Base-by-base conservation (phyloP, 2,329 filamentous ascomycete species). In the Chaetomiaceae sp. region DNA sequence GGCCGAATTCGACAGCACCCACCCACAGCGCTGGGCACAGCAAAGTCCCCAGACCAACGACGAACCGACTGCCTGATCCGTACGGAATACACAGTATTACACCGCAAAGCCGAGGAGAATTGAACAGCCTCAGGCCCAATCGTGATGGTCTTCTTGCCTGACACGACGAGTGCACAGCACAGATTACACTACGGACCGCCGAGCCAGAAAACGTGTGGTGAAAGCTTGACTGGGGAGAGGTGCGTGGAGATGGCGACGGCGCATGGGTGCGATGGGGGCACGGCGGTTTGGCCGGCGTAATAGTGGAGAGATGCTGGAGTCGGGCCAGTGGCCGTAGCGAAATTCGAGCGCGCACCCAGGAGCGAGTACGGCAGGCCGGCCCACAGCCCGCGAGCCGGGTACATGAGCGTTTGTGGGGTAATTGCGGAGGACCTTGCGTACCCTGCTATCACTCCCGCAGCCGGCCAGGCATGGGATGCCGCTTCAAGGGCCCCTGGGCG, bases 201-300 rank as follows among this genome's bases (percentile, higher is more conserved):
- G 27, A 21, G 17, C 30, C 27, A 45, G 45, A 43, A 45, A 48
- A 42, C 33, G 45, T 53, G 55, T 52, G 52, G 54, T 51, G 55
- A 50, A 46, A 48, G 50, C 51, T 50, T 21, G n/a, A 10, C 19
- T 37, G 30, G 30, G 30, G 30, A 27, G 21, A 27, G 19, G 9
- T 33, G 7, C 12, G n/a, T 27, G 6, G 12, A 27, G 30, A 33
- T 33, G 39, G 39, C 16, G 39, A 42, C 23, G 38, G 16, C 12
- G 14, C 23, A 25, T 47, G 30, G 30, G 14, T 33, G 30, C 10
- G 30, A 33, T 44, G 66, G 68, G 63, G 61, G 67, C 65, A 69
- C 76, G 76, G 76, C 75, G 73, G 66, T 76, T 74, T 78, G 66
- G 69, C 75, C 76, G 76, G 76, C 74, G 68, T 72, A 78, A 79